Percentiles rank a stretch among this genome's conserved stretches.
Evolutionary conservation across 331 rosid species (phyloP).

Genomic region (Acacia concinna): DNA sequence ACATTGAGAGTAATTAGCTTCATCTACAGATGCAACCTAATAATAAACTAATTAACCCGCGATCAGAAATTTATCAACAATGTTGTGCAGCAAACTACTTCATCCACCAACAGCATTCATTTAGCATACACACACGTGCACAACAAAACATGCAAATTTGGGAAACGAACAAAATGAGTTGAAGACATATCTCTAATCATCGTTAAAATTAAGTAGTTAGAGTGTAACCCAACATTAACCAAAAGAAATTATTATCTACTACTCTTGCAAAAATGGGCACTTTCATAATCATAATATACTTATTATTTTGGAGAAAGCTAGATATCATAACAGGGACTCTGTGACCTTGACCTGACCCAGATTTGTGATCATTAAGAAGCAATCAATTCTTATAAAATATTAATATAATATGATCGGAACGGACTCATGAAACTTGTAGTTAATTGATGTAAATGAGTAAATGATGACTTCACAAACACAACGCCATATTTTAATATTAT

Average conservation of each 20-base stretch:
- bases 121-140: background rate
- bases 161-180: background rate
- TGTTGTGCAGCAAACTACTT: background rate
- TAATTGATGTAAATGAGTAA: background rate
- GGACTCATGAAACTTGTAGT: background rate
- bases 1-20: background rate
- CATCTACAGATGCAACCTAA: background rate
- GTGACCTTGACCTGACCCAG: background rate
- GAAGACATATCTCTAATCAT: background rate
- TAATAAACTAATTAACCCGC: no score
- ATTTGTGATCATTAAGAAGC: background rate
- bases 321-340: background rate
- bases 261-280: background rate
- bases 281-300: background rate
- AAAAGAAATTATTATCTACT: background rate
- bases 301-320: background rate
- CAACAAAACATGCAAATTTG: background rate
- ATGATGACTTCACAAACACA: constrained; percentile 13
- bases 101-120: background rate
- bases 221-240: background rate
- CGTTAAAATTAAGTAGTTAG: no score
- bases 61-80: background rate
- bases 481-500: background rate
- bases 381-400: background rate
- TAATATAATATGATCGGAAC: background rate